phyloP scores from a whole-genome alignment of 305 asterid species.

The Euphrasia arctica region DNA sequence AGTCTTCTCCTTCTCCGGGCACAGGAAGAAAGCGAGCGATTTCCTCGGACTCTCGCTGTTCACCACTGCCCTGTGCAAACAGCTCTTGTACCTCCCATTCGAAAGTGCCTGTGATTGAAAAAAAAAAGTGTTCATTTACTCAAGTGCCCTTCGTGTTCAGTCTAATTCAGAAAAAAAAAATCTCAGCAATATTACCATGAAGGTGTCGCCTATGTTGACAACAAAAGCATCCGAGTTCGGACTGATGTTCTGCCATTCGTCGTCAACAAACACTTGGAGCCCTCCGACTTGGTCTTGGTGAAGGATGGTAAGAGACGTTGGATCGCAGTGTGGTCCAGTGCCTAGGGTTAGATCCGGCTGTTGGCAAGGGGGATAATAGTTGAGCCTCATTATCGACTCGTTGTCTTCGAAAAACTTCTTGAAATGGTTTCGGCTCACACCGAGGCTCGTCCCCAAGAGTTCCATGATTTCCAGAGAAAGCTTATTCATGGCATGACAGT shows the following conservation, averaged over 20 bases:
- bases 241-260: constrained; percentile 43
- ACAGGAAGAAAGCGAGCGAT: constrained; percentile 59
- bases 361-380: constrained; percentile 79
- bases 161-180: neutral
- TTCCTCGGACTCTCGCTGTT: constrained; percentile 49
- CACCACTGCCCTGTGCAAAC: constrained; percentile 71
- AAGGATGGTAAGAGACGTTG: constrained; percentile 62
- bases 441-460: constrained; percentile 47
- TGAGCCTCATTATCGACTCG: constrained; percentile 80
- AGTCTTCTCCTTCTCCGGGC: constrained; percentile 51
- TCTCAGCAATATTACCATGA: constrained; percentile 51
- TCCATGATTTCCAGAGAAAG: constrained; percentile 59
- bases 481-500: constrained; percentile 59
- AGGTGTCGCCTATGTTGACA: constrained; percentile 58
- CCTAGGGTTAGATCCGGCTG: constrained; percentile 79
- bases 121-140: neutral
- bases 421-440: constrained; percentile 38
- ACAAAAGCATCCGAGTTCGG: constrained; percentile 41
- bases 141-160: neutral
- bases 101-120: constrained; percentile 51
- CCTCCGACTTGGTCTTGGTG: constrained; percentile 57
- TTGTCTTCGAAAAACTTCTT: constrained; percentile 57
- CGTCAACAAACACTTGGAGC: constrained; percentile 57
- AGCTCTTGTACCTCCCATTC: constrained; percentile 55
- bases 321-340: constrained; percentile 81